Evolutionary conservation across 2,329 filamentous ascomycete species (phyloP).

Genomic region (Neofusicoccum sp.): DNA sequence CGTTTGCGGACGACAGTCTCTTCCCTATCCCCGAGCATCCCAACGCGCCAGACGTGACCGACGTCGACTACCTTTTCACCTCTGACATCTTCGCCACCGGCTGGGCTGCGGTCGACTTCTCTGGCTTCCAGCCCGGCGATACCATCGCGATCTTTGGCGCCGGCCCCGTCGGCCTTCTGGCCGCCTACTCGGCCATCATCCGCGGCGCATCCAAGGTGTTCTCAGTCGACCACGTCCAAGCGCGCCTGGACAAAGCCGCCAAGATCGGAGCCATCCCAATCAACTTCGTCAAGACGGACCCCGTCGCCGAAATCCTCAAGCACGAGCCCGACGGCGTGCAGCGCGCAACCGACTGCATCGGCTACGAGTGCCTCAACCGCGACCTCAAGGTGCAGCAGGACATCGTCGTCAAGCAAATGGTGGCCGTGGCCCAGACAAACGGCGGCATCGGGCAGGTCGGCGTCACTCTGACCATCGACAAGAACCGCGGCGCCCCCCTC

Average conservation of each 20-base stretch:
- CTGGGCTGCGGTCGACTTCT: conserved; percentile 24
- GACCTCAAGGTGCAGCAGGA: neutral
- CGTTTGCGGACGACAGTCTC: conserved; percentile 21
- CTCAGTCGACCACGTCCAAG: conserved; percentile 30
- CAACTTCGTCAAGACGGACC: conserved; percentile 29
- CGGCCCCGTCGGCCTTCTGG: conserved; percentile 35
- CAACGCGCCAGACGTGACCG: conserved; percentile 1
- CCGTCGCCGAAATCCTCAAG: conserved; percentile 32
- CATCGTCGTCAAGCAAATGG: neutral
- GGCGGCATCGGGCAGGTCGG: neutral
- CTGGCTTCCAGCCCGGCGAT: conserved; percentile 28
- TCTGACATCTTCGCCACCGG: conserved; percentile 31
- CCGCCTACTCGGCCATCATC: conserved; percentile 33
- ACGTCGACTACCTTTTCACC: conserved; percentile 30
- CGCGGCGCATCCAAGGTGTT: conserved; percentile 35
- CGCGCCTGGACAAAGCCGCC: conserved; percentile 27
- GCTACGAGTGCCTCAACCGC: neutral
- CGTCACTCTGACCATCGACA: too few species aligned
- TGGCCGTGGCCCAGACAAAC: neutral
- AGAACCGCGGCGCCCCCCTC: conserved; percentile 2
- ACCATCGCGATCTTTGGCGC: conserved; percentile 37
- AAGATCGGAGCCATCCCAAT: conserved; percentile 37
- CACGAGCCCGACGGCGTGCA: conserved; percentile 21
- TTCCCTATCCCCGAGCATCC: conserved; percentile 17
- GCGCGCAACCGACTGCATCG: neutral